phyloP scores from a whole-genome alignment of 2,329 filamentous ascomycete species.

The Alternaria brassicae region DNA sequence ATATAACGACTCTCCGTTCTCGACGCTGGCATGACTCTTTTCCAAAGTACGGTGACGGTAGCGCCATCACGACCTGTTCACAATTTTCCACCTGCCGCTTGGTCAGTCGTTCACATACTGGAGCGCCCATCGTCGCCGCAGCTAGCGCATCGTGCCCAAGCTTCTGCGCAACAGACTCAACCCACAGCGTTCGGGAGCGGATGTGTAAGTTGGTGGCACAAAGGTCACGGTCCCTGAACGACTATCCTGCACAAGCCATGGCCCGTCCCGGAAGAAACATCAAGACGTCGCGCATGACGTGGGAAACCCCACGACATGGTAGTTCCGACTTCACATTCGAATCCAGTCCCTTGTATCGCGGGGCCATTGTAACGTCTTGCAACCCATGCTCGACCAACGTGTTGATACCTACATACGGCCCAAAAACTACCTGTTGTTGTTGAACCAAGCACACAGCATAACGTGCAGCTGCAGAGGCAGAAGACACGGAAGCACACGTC shows the following conservation, averaged over 20 bases:
- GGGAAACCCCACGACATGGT: constrained; percentile 33
- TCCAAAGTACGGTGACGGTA: constrained; percentile 26
- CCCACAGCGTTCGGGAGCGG: constrained; percentile 21
- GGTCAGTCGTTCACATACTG: constrained; percentile 16
- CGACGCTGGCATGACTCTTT: constrained; percentile 13
- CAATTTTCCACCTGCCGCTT: constrained; percentile 1
- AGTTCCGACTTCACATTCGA: constrained; percentile 32
- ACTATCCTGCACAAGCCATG: constrained; percentile 26
- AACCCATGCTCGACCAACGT: constrained; percentile 16
- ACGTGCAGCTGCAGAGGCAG: constrained; percentile 17
- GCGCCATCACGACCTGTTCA: constrained; percentile 16
- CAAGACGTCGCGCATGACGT: constrained; percentile 29
- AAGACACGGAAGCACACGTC: constrained; percentile 3
- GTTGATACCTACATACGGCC: constrained; percentile 9
- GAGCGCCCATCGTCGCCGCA: neutral
- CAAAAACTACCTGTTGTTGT: constrained; percentile 23
- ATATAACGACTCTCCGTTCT: constrained; percentile 25
- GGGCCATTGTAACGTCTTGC: constrained; percentile 28
- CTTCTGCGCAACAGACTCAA: constrained; percentile 21
- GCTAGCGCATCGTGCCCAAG: constrained; percentile 17
- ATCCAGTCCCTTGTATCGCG: constrained; percentile 23
- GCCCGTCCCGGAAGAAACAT: constrained; percentile 26
- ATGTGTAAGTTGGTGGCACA: constrained; percentile 35
- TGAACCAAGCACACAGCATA: constrained; percentile 25
- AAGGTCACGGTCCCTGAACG: constrained; percentile 31